phyloP scores from a whole-genome alignment of 116 monocot species.

The Iris pallida region DNA sequence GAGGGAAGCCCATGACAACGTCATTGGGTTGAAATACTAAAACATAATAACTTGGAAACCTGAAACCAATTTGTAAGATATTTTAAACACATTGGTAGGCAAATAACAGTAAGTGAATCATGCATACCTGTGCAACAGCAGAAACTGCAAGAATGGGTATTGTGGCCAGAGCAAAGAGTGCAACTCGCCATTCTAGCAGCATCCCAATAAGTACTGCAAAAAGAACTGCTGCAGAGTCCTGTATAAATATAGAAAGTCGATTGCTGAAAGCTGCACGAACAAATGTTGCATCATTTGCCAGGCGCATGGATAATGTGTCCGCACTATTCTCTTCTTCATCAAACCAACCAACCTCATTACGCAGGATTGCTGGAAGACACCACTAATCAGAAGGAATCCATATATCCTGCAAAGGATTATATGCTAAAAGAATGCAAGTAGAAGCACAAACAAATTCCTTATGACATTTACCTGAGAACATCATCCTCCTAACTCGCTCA shows the following conservation, averaged over 20 bases:
- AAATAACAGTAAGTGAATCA: background rate
- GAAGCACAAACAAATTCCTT: conserved; percentile 1
- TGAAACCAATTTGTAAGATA: too few relatives aligned
- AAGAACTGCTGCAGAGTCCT: conserved; percentile 77
- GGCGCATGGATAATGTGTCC: conserved; percentile 89
- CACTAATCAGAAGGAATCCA: conserved; percentile 10
- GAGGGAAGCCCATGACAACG: too few relatives aligned
- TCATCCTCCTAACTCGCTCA: conserved; percentile 94
- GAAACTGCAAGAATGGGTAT: conserved; percentile 81
- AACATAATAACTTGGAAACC: too few relatives aligned
- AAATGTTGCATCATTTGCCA: conserved; percentile 99
- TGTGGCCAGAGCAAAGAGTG: conserved; percentile 86
- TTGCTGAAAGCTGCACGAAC: conserved; percentile 99
- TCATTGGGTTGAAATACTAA: too few relatives aligned
- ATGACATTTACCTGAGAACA: conserved; percentile 87
- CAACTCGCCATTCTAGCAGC: conserved; percentile 88
- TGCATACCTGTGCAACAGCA: conserved; percentile 83
- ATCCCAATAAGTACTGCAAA: conserved; percentile 83
- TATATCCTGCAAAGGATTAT: background rate
- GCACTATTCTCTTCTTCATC: conserved; percentile 97
- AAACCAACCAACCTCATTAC: conserved; percentile 99
- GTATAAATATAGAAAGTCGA: conserved; percentile 94
- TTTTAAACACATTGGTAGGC: background rate
- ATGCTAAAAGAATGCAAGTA: background rate
- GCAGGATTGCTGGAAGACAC: conserved; percentile 69